Base-by-base conservation (phyloP, 805 yeast species). In the Zygoascus ofunaensis region DNA sequence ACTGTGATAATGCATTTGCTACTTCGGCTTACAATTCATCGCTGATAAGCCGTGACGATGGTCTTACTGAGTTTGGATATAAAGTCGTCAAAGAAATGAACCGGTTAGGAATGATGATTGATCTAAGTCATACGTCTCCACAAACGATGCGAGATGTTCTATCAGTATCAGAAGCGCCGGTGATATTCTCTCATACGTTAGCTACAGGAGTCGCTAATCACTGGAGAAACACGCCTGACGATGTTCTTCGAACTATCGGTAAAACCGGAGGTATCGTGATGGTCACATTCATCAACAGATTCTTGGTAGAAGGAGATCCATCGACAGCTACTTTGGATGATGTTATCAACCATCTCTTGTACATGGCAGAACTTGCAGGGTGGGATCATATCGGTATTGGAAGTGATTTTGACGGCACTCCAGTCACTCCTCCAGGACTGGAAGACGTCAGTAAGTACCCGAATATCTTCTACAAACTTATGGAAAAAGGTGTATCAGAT, bases 381-480 rank as follows among this genome's bases (percentile, higher is more conserved):
- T 73, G 75, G 76, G 72, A 69, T 21, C 72, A 70, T 51, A 74
- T 72, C 38, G 74, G 73, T 0, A 57, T 72, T 3, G 79, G 79
- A 1, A 65, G 72, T 3, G 79, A 74, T 54, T 73, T 73, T 50
- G 79, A 74, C 52, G 79, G 78, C 8, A 73, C 72, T 42, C 71
- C 72, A 19, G 55, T 45, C 4, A 74, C 71, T 2, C 78, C 79
- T 4, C 51, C 47, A 18, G 79, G 77, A 0, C 55, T 74, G 14
- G 77, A 74, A 52, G 77, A 74, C 52, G 78, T 73, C 1, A 70
- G 77, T 10, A 74, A 73, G 51, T 74, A 73, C 49, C 79, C 79
- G 0, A 74, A 71, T 34, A 55, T 74, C 41, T 54, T 74, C 22
- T 63, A 62, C 42, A 57, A 50, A 34, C 52, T 62, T n/a, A 55